Evolutionary conservation across 805 yeast species (phyloP), one percentile per base, ranked within the genome.

Genomic region (Candida ipomoeae): DNA sequence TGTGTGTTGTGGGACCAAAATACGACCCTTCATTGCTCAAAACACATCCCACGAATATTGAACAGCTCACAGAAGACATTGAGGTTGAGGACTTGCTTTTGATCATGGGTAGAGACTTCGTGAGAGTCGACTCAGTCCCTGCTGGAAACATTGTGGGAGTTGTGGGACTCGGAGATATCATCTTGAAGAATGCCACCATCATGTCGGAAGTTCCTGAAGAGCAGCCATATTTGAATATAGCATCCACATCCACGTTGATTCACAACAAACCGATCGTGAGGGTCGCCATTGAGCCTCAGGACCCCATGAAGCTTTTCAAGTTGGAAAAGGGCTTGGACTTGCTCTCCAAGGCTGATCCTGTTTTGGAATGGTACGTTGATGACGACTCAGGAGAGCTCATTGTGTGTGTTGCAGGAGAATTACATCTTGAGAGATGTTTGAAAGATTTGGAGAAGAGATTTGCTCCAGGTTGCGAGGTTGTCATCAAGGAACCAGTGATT

Each of bases 61-160:
- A 66, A 8, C 83, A 84, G 56, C 79, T 84, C 52, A 70, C 77
- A 29, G 71, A 80, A 29, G 78, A 75, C 6, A 80, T 86, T 1
- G 81, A 76, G 13, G 77, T 94, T 35, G 78, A 86, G 5, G 87
- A 84, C 40, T 69, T 94, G 37, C 91, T 81, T 60, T 69, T 94
- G 49, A 74, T 94, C 48, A 94, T 94, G 98, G 99, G 99, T 17
- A 76, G 92, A 56, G 97, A 94, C 52, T 70, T 92, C 34, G 82
- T 90, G 2, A 77, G 91, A 2, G 73, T 94, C 55, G 79, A 84
- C 40, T 77, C 77, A 15, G 96, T 92, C 5, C 96, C 96, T 2
- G 92, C 97, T 1, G 99, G 99, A 32, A 89, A 87, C 58, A 89
- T 94, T 53, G 95, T 89, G 6, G 99, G 97, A 46, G 85, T 94